Evolutionary conservation across 2,329 filamentous ascomycete genomes (phyloP), one percentile per base, ranked within the genome.

Genomic region (Colletotrichum australisinense): DNA sequence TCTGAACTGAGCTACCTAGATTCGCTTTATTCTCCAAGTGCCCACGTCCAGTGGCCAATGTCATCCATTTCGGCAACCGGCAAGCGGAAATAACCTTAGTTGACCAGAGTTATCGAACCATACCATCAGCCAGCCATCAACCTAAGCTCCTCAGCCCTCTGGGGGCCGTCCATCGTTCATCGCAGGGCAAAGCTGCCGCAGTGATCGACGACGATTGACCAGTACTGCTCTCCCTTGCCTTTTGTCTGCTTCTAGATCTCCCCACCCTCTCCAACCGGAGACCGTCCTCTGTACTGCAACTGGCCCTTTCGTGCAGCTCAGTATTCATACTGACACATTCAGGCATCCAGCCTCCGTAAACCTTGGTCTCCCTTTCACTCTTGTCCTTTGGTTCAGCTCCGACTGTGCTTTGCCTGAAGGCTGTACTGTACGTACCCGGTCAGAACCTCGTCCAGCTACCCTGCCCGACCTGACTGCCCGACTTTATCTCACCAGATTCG

Each of bases 21-120:
- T 52, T 60, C 26, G n/a, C 56, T 53, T 32, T 24, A 46, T 7
- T n/a, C 6, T 53, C 57, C 28, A 22, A 65, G 60, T 64, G 46
- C 58, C 46, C 60, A 57, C 56, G 56, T 64, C 38, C 38, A 58
- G 49, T 46, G 26, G 49, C 42, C 28, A 59, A 70, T 64, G 42
- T 22, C 42, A 49, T 49, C 42, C 42, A 49, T 55, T 16, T 56
- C 70, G 60, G 70, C 55, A 70, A 42, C 55, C 70, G 70, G 67
- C 70, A 65, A 73, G 56, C 67, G 67, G 49, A 57, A 69, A 62
- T 55, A 65, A 62, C 55, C 60, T 69, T 73, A 57, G 70, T 24
- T 64, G 66, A 70, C 55, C 42, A 55, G 52, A 52, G 62, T 55
- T 64, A 73, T 60, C 55, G 59, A 55, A 70, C 58, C 32, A 64